Percentiles rank a stretch among this genome's conserved stretches.
Conservation (phyloP, 2,329 filamentous ascomycete genomes). For the Diplodia scrobiculata region DNA sequence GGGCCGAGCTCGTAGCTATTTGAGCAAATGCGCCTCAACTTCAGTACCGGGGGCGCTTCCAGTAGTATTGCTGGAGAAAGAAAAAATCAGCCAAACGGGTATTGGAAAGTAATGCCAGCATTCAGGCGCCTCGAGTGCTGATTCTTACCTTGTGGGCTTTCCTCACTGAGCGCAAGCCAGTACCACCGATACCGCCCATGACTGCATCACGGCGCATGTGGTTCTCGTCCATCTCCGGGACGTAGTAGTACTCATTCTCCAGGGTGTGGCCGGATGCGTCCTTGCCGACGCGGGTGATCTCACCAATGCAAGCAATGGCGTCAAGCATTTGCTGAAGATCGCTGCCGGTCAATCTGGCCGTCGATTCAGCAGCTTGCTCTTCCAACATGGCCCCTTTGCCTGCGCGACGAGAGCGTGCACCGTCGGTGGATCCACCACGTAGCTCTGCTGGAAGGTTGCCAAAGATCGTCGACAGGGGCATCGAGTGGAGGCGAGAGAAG, state of each 20-base stretch:
- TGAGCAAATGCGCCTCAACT: neutral
- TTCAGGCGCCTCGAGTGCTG: neutral
- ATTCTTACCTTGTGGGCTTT: constrained; percentile 91
- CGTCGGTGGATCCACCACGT: constrained; percentile 15
- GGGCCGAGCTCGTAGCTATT: neutral
- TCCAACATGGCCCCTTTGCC: constrained; percentile 52
- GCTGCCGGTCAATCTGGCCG: constrained; percentile 36
- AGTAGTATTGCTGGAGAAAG: constrained; percentile 66
- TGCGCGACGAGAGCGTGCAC: constrained; percentile 3
- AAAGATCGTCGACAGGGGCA: constrained; percentile 85
- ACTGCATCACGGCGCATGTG: constrained; percentile 77
- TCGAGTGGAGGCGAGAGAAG: constrained; percentile 88
- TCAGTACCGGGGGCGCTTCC: constrained; percentile 60
- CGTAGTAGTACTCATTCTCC: constrained; percentile 96
- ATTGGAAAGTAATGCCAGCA: constrained; percentile 29
- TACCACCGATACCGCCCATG: constrained; percentile 82
- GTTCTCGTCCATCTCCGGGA: constrained; percentile 83
- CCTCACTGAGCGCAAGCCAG: constrained; percentile 82
- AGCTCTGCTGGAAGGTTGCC: constrained; percentile 73
- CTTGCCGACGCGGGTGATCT: constrained; percentile 88
- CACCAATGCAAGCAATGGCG: constrained; percentile 75
- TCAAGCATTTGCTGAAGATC: constrained; percentile 73
- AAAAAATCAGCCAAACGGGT: neutral
- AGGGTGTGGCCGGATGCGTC: constrained; percentile 91
- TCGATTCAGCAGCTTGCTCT: constrained; percentile 38